Percentiles rank a stretch among this genome's conserved stretches.
Conservation (phyloP, 2,329 filamentous ascomycete species). For the Phaeosphaeriaceae sp. region DNA sequence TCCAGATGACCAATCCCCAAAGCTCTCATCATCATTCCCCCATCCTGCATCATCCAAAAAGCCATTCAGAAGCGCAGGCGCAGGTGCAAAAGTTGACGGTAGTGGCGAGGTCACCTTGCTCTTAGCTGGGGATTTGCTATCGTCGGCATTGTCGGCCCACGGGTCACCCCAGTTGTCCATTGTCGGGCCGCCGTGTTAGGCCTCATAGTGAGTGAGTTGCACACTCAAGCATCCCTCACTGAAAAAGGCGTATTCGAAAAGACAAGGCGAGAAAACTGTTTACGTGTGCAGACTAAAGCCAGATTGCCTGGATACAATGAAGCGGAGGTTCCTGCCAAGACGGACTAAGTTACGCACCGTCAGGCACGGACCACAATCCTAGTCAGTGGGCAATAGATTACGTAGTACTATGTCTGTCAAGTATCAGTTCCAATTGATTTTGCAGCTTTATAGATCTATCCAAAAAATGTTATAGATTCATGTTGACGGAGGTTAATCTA, state of each 20-base stretch:
- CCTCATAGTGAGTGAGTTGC: constrained; percentile 46
- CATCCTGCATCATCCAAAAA: constrained; percentile 48
- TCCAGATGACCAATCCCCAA: constrained; percentile 36
- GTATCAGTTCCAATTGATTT: no score
- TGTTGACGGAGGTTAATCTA: no score
- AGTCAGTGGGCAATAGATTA: not conserved
- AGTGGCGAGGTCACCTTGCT: constrained; percentile 28
- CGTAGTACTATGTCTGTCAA: no score
- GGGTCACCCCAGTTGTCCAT: constrained; percentile 53
- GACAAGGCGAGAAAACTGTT: not conserved
- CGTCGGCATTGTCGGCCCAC: constrained; percentile 46
- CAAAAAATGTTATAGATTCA: no score
- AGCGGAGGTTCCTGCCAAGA: constrained; percentile 18
- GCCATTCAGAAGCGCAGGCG: constrained; percentile 31
- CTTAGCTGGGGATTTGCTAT: constrained; percentile 28
- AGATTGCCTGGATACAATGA: not conserved
- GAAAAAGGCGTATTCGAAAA: not conserved
- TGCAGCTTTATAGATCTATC: no score
- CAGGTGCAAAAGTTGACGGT: constrained; percentile 18
- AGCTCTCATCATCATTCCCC: constrained; percentile 40
- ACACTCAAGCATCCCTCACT: constrained; percentile 36
- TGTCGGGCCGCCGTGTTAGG: constrained; percentile 32
- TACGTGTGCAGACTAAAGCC: not conserved
- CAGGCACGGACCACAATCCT: not conserved
- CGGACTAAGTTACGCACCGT: constrained; percentile 1